phyloP scores from a whole-genome alignment of 352 stramenopile genomes.

The Pythium rhizo-oryzae region DNA sequence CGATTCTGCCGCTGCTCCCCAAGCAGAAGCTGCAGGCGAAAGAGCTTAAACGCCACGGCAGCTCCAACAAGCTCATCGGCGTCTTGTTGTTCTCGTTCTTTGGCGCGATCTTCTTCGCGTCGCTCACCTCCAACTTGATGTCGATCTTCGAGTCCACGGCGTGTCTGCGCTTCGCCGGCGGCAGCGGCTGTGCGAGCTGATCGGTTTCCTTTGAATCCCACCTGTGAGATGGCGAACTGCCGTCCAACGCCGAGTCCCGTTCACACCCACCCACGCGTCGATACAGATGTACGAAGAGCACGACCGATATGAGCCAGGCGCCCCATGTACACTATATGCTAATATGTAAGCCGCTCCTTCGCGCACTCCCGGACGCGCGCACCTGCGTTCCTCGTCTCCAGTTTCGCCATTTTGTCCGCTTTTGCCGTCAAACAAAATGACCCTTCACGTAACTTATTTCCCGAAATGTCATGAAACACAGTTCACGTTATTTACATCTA shows the following conservation, averaged over 20 bases:
- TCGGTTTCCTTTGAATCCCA: too few species aligned
- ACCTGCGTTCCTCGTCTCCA: background rate
- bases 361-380: too few species aligned
- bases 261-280: too few species aligned
- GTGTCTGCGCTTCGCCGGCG: conserved; percentile 66
- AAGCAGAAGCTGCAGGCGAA: conserved; percentile 49
- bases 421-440: too few species aligned
- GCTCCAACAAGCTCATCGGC: conserved; percentile 41
- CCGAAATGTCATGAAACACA: too few species aligned
- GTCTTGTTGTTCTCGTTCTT: conserved; percentile 45
- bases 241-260: too few species aligned
- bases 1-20: conserved; percentile 55
- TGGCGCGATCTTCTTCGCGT: conserved; percentile 44
- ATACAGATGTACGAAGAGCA: too few species aligned
- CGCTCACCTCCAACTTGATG: conserved; percentile 59
- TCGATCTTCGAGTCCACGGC: conserved; percentile 56
- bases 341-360: background rate
- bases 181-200: conserved; percentile 39
- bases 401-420: too few species aligned
- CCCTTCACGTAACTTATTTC: too few species aligned
- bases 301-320: too few species aligned
- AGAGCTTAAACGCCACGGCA: conserved; percentile 54
- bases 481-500: background rate
- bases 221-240: too few species aligned
- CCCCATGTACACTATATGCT: conserved; percentile 6